phyloP scores from a whole-genome alignment of 306 rosid species.

The Cucurbita pepo region DNA sequence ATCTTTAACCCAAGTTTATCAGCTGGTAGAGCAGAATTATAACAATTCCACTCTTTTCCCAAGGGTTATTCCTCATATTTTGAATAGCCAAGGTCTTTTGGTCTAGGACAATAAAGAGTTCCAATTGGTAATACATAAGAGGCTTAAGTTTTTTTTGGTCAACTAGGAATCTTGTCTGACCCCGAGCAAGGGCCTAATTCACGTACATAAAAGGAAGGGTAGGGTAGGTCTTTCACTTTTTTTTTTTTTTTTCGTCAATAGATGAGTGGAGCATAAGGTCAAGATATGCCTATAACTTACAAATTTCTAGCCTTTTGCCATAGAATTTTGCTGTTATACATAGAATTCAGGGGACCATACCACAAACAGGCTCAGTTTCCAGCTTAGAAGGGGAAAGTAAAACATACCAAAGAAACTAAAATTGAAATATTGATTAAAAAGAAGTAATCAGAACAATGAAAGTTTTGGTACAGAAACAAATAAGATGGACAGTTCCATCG shows the following conservation, averaged over 20 bases:
- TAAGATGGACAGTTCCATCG: conserved; percentile 16
- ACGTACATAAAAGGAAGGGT: not conserved
- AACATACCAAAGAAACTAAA: conserved; percentile 9
- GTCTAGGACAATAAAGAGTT: too few relatives aligned
- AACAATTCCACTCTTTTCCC: too few relatives aligned
- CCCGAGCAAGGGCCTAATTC: not conserved
- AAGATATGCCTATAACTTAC: not conserved
- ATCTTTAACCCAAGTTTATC: not conserved
- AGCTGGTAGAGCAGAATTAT: not conserved
- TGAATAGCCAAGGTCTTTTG: too few relatives aligned
- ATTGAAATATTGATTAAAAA: conserved; percentile 6
- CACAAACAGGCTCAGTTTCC: not conserved
- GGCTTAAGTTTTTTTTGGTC: not conserved
- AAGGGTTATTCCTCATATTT: too few relatives aligned
- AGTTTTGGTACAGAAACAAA: conserved; percentile 20
- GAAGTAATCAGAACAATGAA: conserved; percentile 7
- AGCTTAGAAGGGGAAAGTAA: not conserved
- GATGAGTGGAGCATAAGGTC: not conserved
- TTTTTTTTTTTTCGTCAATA: not conserved
- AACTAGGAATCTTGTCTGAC: not conserved
- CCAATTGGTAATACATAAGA: too few relatives aligned
- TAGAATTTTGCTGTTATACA: not conserved
- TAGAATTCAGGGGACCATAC: not conserved
- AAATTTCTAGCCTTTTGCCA: not conserved
- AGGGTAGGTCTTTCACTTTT: not conserved